Base-by-base conservation (phyloP, 805 yeast genomes). In the Blastobotrys americana region DNA sequence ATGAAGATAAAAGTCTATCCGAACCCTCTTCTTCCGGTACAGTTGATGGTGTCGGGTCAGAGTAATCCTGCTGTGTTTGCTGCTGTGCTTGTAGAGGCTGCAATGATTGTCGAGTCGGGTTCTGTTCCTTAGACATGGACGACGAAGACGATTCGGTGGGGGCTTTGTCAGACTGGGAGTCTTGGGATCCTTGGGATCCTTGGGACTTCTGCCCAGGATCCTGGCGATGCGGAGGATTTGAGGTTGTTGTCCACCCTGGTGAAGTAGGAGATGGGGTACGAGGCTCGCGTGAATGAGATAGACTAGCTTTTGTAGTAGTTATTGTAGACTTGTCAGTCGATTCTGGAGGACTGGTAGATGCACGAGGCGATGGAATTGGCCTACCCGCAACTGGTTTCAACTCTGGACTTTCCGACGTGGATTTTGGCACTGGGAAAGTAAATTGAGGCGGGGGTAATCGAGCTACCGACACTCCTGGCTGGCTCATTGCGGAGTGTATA, bases 1-100 rank as follows among this genome's bases (percentile, higher is more conserved):
- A 57, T 5, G 47, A 23, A 3, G 57, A 37, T 17, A 59, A 48
- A 19, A 10, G n/a, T 21, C 6, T 19, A 16, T 25, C 31, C 8
- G 31, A 25, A n/a, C n/a, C n/a, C n/a, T n/a, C n/a, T n/a, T n/a
- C n/a, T n/a, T n/a, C n/a, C n/a, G n/a, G n/a, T n/a, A n/a, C n/a
- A n/a, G n/a, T n/a, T n/a, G n/a, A n/a, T n/a, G n/a, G n/a, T n/a
- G n/a, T n/a, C n/a, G n/a, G n/a, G n/a, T n/a, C n/a, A n/a, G n/a
- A n/a, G n/a, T n/a, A n/a, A n/a, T n/a, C n/a, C n/a, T n/a, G n/a
- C n/a, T n/a, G n/a, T n/a, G n/a, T n/a, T n/a, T n/a, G n/a, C n/a
- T n/a, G n/a, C n/a, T n/a, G n/a, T n/a, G n/a, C n/a, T n/a, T n/a
- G n/a, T n/a, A n/a, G n/a, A n/a, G n/a, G n/a, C n/a, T n/a, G n/a